Percentiles rank a stretch among this genome's conserved stretches.
Evolutionary conservation across 2,329 filamentous ascomycete genomes (phyloP).

Genomic region (Coniochaeta sp.): DNA sequence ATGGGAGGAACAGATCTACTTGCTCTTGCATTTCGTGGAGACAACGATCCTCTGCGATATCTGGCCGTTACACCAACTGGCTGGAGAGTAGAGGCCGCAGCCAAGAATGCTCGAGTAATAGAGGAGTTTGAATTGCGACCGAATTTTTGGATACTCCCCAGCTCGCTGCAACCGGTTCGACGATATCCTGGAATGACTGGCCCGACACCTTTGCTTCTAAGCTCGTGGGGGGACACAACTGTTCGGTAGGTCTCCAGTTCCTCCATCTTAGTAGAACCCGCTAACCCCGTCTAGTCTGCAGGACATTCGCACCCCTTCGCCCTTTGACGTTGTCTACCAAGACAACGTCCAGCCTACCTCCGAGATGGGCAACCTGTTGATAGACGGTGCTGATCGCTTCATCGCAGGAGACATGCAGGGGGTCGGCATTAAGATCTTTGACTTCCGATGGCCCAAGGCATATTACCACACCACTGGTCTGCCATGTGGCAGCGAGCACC

Average conservation of each 20-base stretch:
- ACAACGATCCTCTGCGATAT: conserved; percentile 34
- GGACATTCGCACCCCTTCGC: conserved; percentile 41
- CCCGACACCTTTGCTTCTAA: conserved; percentile 35
- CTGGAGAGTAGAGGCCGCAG: conserved; percentile 25
- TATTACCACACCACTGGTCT: conserved; percentile 43
- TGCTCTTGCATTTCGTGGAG: conserved; percentile 36
- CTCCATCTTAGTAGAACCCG: no score
- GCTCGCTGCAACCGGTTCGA: conserved; percentile 37
- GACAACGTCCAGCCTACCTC: conserved; percentile 43
- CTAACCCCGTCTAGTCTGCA: conserved; percentile 27
- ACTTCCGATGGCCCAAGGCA: conserved; percentile 41
- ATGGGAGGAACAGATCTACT: conserved; percentile 35
- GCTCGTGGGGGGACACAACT: conserved; percentile 46
- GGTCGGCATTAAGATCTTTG: conserved; percentile 41
- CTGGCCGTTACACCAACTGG: conserved; percentile 39
- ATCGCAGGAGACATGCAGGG: conserved; percentile 37
- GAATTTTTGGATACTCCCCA: conserved; percentile 5
- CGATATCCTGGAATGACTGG: conserved; percentile 21
- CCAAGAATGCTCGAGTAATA: conserved; percentile 20
- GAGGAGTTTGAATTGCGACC: not conserved
- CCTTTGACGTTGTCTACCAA: conserved; percentile 40
- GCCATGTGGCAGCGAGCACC: conserved; percentile 31
- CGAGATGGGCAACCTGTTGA: conserved; percentile 37
- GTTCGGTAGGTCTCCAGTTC: conserved; percentile 22
- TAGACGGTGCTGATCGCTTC: conserved; percentile 44